Evolutionary conservation across 306 rosid genomes (phyloP), one percentile per base, ranked within the genome.

Genomic region (Corylus heterophylla): DNA sequence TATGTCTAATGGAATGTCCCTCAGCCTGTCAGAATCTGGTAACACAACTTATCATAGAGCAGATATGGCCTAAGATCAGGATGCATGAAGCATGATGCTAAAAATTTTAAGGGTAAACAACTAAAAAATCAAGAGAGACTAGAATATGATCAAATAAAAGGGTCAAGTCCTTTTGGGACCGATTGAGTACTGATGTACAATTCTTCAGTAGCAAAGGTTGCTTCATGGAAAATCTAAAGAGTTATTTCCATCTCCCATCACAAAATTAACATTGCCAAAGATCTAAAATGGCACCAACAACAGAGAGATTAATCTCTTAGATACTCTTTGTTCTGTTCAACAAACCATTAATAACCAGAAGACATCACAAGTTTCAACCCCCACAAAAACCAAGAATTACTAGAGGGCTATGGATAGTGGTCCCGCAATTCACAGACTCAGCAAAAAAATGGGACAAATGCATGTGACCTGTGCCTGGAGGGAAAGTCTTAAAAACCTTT

Each of bases 401-500:
- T 62, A 62, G 13, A 25, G 44, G 44, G 44, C 29, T 27, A 62
- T 27, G 69, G 44, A 62, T 13, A 29, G 69, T 62, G 44, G 42
- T 27, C 70, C 47, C 70, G 18, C 8, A 25, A 8, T 39, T 29
- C 27, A 42, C 51, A 39, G 27, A 29, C 27, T 42, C 31, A 69
- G 54, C 8, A 50, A 58, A 76, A 22, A 12, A 61, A 62, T 48
- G 45, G 42, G 29, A 47, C 29, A 58, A 76, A 49, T 18, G 73
- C 73, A 68, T 62, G 73, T 76, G 63, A 75, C 49, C 29, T 31
- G 47, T 29, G 20, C 39, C 51, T 1, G 37, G 73, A n/a, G 12
- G 62, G 42, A 27, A 76, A 14, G 39, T 64, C 72, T 27, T 27
- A 56, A 66, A 48, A 63, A 76, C 20, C 25, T 64, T 76, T 8